Conservation (phyloP, 2,329 filamentous ascomycete species). For the Geosmithia flava region DNA sequence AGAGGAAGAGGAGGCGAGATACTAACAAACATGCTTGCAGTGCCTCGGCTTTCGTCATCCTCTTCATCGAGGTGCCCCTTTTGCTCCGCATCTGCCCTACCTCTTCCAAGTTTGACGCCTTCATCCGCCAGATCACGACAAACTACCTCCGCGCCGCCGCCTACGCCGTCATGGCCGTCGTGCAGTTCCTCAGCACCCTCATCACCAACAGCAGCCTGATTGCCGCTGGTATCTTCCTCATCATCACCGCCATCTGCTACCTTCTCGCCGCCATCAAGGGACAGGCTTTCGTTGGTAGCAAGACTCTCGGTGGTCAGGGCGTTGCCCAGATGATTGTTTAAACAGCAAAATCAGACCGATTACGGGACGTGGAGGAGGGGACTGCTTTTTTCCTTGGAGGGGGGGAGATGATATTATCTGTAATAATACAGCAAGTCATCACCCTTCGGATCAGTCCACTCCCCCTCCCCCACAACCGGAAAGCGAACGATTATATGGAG, state of each 20-base stretch:
- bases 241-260: conserved; percentile 72
- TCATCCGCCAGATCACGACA: conserved; percentile 85
- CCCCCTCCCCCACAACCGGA: too few species aligned
- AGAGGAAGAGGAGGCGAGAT: not conserved
- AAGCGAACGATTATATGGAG: too few species aligned
- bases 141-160: conserved; percentile 94
- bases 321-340: conserved; percentile 98
- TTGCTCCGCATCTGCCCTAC: conserved; percentile 97
- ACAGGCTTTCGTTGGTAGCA: conserved; percentile 82
- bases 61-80: conserved; percentile 85
- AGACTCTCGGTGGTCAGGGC: conserved; percentile 87
- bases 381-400: too few species aligned
- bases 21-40: conserved; percentile 24
- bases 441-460: too few species aligned
- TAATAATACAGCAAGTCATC: too few species aligned
- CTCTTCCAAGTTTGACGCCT: conserved; percentile 73
- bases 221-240: conserved; percentile 71
- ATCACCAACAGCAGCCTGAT: conserved; percentile 59
- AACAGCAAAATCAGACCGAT: too few species aligned
- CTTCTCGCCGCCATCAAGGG: conserved; percentile 66
- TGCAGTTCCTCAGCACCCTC: conserved; percentile 77
- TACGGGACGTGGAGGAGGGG: too few species aligned
- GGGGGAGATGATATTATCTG: too few species aligned
- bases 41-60: conserved; percentile 56
- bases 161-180: conserved; percentile 66